These are phyloP conservation scores for Arachis stenosperma DNA, from an alignment of 306 rosid genomes.

Conservation along the genomic window DNA sequence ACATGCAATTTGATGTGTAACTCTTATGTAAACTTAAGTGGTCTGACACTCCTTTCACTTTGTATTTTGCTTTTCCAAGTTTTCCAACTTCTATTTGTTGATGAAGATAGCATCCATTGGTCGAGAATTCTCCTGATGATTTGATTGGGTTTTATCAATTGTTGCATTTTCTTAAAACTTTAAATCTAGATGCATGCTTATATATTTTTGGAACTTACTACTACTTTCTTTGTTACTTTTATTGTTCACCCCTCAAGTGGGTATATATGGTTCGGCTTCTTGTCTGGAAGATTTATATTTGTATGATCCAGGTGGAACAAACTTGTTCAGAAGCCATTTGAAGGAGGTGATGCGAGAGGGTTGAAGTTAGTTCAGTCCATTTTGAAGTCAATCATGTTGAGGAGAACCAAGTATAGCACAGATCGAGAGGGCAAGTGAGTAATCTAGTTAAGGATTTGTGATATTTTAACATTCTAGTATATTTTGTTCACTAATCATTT, in stretches of 20 bases:
- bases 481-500: slow-evolving; percentile 36
- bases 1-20: slow-evolving; percentile 14
- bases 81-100: slow-evolving; percentile 19
- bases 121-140: slow-evolving; percentile 22
- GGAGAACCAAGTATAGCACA: slow-evolving; percentile 91
- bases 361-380: slow-evolving; percentile 88
- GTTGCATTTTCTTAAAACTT: neutral
- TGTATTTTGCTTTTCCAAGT: neutral
- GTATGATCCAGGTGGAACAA: slow-evolving; percentile 90
- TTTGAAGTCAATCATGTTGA: slow-evolving; percentile 89
- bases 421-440: slow-evolving; percentile 89
- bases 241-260: slow-evolving; percentile 17
- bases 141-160: slow-evolving; percentile 3
- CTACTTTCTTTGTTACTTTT: slow-evolving; percentile 27
- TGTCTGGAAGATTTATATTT: slow-evolving; percentile 32
- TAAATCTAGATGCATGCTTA: no score
- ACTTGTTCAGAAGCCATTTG: slow-evolving; percentile 93
- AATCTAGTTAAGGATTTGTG: slow-evolving; percentile 27
- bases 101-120: slow-evolving; percentile 10
- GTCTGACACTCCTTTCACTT: slow-evolving; percentile 17
- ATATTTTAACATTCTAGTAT: slow-evolving; percentile 30
- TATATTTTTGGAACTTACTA: neutral
- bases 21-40: slow-evolving; percentile 29
- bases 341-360: slow-evolving; percentile 94
- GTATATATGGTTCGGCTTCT: slow-evolving; percentile 37